Conservation (phyloP, 2,329 filamentous ascomycete genomes). For the Epichloe elymi region DNA sequence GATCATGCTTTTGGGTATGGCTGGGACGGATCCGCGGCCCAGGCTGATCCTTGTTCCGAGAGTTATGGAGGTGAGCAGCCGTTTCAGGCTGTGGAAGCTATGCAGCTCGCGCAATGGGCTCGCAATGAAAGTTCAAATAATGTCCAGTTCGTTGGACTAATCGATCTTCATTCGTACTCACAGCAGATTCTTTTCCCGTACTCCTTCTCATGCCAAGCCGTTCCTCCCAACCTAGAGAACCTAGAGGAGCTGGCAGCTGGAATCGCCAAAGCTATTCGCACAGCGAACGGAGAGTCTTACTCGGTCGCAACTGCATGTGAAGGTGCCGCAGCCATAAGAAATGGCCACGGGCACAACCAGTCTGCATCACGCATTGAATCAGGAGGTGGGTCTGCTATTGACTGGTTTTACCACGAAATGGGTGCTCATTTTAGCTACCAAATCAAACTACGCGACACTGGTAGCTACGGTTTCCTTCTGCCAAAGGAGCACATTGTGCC, state of each 20-base stretch:
- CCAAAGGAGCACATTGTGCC: slow-evolving; percentile 79
- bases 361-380: slow-evolving; percentile 45
- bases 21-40: slow-evolving; percentile 58
- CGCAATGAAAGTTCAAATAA: slow-evolving; percentile 63
- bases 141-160: slow-evolving; percentile 65
- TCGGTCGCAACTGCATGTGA: slow-evolving; percentile 77
- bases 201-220: slow-evolving; percentile 64
- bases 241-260: slow-evolving; percentile 81
- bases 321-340: slow-evolving; percentile 42
- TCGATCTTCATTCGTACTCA: slow-evolving; percentile 91
- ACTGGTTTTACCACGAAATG: slow-evolving; percentile 91
- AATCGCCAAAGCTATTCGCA: slow-evolving; percentile 75
- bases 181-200: slow-evolving; percentile 92
- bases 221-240: slow-evolving; percentile 80
- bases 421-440: slow-evolving; percentile 78
- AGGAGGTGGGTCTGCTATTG: slow-evolving; percentile 73
- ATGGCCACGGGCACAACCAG: slow-evolving; percentile 11
- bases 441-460: slow-evolving; percentile 85
- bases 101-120: slow-evolving; percentile 67
- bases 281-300: slow-evolving; percentile 64
- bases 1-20: slow-evolving; percentile 77
- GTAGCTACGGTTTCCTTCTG: slow-evolving; percentile 85
- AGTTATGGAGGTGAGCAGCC: slow-evolving; percentile 73
- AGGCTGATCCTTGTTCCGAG: slow-evolving; percentile 76
- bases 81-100: slow-evolving; percentile 73